Base-by-base conservation (phyloP, 2,329 filamentous ascomycete genomes). In the Scedosporium dehoogii region DNA sequence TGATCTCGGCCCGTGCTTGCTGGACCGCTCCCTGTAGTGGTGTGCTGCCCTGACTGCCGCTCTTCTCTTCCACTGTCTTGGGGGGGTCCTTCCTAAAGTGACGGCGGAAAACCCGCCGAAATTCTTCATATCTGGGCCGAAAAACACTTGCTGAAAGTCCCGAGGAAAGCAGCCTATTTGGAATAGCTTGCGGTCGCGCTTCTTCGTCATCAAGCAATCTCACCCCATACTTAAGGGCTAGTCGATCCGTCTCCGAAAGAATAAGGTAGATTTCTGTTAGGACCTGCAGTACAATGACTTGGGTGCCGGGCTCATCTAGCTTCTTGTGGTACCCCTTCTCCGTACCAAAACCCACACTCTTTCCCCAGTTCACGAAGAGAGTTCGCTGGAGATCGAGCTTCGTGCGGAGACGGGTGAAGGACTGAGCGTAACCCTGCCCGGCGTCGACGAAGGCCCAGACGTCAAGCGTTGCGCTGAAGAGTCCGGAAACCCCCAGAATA, bases 381-480 rank as follows among this genome's bases (percentile, higher is more conserved):
- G 57, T 58, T 14, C 62, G 57, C 27, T 63, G 62, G 46, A 42
- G 48, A 25, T 63, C 62, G n/a, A 63, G 57, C 21, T 58, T 44
- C 16, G 57, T 60, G 12, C 51, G 41, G 4, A 63, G 44, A 48
- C 59, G 51, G 27, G 10, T 60, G 48, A 60, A 60, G 18, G 33
- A 42, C 25, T 42, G n/a, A 7, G 57, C 62, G 18, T 56, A 27
- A 9, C 10, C 44, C 27, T 41, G 58, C 12, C 57, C 62, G 14
- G 62, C 62, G 46, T 63, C 62, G 62, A 63, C 62, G 48, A 63
- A 60, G 27, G 59, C 38, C 62, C 62, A 63, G 27, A 42, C 44
- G 16, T 63, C 62, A 2, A 63, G 48, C 16, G 58, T 38, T 7
- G 48, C 42, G n/a, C 59, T 63, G 62, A 63, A 63, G 1, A 63